These are phyloP conservation scores for Wallacemonas collosoma DNA, from an alignment of 208 protist species.

Conservation along the genomic window DNA sequence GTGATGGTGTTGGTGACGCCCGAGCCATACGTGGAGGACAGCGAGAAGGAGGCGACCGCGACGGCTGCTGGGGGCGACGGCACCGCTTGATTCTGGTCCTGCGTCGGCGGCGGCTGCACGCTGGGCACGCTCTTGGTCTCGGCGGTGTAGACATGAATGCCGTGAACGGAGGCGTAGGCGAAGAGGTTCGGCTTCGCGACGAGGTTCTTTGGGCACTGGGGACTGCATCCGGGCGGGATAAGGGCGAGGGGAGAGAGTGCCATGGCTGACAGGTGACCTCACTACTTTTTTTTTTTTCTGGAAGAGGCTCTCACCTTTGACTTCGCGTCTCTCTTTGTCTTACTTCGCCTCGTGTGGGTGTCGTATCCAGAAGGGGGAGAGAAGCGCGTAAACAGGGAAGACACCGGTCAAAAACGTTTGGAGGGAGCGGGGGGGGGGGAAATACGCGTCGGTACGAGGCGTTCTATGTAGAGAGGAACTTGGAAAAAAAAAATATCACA, in stretches of 20 bases:
- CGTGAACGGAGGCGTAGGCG: constrained; percentile 56
- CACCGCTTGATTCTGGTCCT: constrained; percentile 17
- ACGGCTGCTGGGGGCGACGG: constrained; percentile 18
- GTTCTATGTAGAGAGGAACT: too few species aligned
- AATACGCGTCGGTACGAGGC: too few species aligned
- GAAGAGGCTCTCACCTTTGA: too few species aligned
- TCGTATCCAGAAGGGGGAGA: too few species aligned
- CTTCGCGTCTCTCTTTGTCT: too few species aligned
- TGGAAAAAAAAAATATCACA: not conserved
- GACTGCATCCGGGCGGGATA: constrained; percentile 70
- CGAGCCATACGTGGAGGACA: constrained; percentile 57
- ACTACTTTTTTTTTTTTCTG: constrained; percentile 13
- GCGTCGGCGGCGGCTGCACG: not conserved
- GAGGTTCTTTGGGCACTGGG: constrained; percentile 54
- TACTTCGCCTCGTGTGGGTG: too few species aligned
- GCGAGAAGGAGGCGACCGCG: constrained; percentile 43
- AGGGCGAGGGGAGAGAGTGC: constrained; percentile 67
- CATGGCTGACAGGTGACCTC: constrained; percentile 24
- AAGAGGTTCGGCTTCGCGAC: constrained; percentile 54
- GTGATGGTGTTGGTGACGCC: constrained; percentile 46
- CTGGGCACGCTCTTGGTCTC: constrained; percentile 27
- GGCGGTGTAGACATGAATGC: constrained; percentile 63
- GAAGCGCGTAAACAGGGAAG: too few species aligned
- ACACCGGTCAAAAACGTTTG: too few species aligned
- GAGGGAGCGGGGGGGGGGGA: too few species aligned